Evolutionary conservation across 139 green algal genomes (phyloP).

Genomic region (Micractinium conductrix): DNA sequence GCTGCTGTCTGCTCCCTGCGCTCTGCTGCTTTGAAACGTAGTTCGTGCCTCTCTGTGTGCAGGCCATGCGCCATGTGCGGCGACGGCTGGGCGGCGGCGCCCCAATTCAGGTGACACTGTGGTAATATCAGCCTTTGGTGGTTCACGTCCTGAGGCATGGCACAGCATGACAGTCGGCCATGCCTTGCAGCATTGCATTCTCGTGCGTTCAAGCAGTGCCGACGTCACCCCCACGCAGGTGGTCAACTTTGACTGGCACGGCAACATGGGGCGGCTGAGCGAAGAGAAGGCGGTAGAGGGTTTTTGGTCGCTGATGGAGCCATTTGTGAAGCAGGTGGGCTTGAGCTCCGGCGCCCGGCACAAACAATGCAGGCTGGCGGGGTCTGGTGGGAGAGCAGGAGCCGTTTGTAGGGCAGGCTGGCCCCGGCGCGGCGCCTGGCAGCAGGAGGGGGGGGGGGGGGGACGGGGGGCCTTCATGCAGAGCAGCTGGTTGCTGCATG

Average conservation of each 20-base stretch:
- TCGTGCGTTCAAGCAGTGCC: too few species aligned
- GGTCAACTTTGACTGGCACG: slow-evolving; percentile 97
- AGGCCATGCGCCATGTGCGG: slow-evolving; percentile 65
- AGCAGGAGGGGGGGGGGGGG: not conserved
- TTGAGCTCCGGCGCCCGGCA: not conserved
- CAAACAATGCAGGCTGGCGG: too few species aligned
- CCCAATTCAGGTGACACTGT: too few species aligned
- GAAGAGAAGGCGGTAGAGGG: slow-evolving; percentile 88
- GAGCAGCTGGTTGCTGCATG: not conserved
- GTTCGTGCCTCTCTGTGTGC: not conserved
- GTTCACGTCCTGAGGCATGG: too few species aligned
- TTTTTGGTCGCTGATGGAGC: slow-evolving; percentile 85
- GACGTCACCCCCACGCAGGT: too few species aligned
- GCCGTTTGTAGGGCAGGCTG: too few species aligned
- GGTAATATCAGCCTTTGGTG: too few species aligned
- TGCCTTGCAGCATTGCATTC: too few species aligned
- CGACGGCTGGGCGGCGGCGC: slow-evolving; percentile 37
- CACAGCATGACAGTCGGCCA: too few species aligned
- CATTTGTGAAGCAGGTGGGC: slow-evolving; percentile 45
- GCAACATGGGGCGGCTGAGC: slow-evolving; percentile 86
- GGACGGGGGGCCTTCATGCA: not conserved
- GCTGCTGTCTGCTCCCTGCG: not conserved
- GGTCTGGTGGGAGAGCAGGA: too few species aligned
- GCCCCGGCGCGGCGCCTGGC: too few species aligned
- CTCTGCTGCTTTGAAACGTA: not conserved